Percentiles rank a stretch among this genome's conserved stretches.
Evolutionary conservation across 805 yeast genomes (phyloP).

Genomic region (Yarrowia sp.): DNA sequence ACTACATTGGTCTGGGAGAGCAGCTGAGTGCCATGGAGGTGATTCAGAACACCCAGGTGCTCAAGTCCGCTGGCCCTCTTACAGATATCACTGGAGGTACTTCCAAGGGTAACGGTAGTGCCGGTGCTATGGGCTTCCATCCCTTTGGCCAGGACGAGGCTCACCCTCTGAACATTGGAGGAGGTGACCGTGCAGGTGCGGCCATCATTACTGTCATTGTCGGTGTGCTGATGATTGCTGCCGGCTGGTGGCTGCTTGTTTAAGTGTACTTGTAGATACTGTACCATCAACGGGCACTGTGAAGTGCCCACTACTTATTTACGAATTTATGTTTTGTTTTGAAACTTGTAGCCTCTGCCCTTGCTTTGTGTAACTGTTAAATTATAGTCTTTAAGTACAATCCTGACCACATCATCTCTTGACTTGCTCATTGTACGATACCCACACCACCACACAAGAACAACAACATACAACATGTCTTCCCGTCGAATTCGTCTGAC

Average conservation of each 20-base stretch:
- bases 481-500: background rate
- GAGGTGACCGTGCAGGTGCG: conserved; percentile 34
- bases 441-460: background rate
- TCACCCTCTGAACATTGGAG: conserved; percentile 29
- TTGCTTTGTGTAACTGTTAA: background rate
- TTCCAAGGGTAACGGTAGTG: conserved; percentile 63
- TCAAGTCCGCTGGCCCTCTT: conserved; percentile 53
- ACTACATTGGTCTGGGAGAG: conserved; percentile 72
- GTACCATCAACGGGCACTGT: background rate
- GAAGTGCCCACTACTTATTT: background rate
- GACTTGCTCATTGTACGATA: background rate
- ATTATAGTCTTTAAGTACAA: background rate
- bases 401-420: background rate
- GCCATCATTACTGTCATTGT: conserved; percentile 34
- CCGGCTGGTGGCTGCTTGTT: conserved; percentile 32
- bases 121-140: conserved; percentile 47
- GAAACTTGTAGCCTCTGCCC: background rate
- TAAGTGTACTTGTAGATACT: background rate
- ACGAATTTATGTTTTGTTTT: conserved; percentile 24
- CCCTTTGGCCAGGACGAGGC: conserved; percentile 26
- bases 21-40: conserved; percentile 76
- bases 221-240: conserved; percentile 28
- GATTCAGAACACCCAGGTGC: conserved; percentile 47
- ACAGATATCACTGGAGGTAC: conserved; percentile 67
- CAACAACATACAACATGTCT: background rate